phyloP scores from a whole-genome alignment of 2,329 filamentous ascomycete species.

The Fusarium torreyae region DNA sequence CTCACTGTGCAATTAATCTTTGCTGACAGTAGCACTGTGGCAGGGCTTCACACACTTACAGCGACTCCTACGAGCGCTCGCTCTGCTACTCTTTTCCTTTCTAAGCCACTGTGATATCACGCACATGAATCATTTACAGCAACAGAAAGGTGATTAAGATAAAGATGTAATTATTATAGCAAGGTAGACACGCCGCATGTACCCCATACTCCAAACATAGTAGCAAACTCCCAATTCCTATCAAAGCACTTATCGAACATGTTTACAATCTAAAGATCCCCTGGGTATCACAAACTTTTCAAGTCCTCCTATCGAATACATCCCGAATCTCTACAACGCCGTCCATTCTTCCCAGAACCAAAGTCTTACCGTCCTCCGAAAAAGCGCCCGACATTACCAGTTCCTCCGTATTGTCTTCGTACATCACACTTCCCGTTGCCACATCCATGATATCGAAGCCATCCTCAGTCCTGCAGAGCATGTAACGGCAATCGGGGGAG shows the following conservation, averaged over 20 bases:
- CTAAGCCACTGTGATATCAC: too few relatives aligned
- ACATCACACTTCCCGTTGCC: conserved; percentile 52
- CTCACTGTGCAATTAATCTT: too few relatives aligned
- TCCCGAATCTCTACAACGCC: conserved; percentile 56
- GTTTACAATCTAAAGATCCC: conserved; percentile 10
- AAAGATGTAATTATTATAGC: too few relatives aligned
- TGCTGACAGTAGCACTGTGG: too few relatives aligned
- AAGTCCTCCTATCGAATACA: conserved; percentile 40
- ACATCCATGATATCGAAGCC: conserved; percentile 61
- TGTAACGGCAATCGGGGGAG: conserved; percentile 57
- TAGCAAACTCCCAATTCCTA: neutral
- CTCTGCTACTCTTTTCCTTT: too few relatives aligned
- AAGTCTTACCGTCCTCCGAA: conserved; percentile 47
- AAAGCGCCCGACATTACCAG: conserved; percentile 58
- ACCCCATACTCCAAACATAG: neutral
- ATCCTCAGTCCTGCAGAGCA: conserved; percentile 59
- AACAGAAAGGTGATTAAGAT: too few relatives aligned
- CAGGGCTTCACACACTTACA: too few relatives aligned
- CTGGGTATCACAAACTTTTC: conserved; percentile 43
- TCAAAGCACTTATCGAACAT: neutral
- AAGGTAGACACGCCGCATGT: too few relatives aligned
- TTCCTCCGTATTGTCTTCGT: conserved; percentile 44
- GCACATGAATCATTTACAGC: too few relatives aligned
- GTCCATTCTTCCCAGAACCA: conserved; percentile 56
- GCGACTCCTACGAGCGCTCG: too few relatives aligned